Percentiles rank a stretch among this genome's conserved stretches.
phyloP scores from a whole-genome alignment of 768 basidiomycete genomes.

The Russula emetica region DNA sequence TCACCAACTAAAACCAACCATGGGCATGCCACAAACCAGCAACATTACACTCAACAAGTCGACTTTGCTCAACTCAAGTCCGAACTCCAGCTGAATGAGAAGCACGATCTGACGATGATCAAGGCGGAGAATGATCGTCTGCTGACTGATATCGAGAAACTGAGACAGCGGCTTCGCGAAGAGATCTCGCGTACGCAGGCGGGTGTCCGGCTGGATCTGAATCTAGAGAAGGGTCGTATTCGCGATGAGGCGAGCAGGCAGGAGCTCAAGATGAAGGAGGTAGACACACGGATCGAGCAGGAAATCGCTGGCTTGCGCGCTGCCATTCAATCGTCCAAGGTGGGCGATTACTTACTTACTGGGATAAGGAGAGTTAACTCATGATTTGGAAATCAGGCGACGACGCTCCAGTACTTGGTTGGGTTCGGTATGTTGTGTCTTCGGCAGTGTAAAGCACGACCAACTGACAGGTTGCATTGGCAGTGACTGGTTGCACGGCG shows the following conservation, averaged over 20 bases:
- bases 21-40: constrained; percentile 41
- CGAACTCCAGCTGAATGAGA: constrained; percentile 92
- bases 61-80: constrained; percentile 97
- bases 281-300: constrained; percentile 94
- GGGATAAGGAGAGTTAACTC: constrained; percentile 3
- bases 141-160: constrained; percentile 83
- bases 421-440: constrained; percentile 62
- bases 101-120: constrained; percentile 92
- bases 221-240: constrained; percentile 94
- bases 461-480: constrained; percentile 23
- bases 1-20: background rate
- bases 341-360: constrained; percentile 33
- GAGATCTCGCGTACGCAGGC: constrained; percentile 90
- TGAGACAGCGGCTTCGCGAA: constrained; percentile 89
- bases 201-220: constrained; percentile 90
- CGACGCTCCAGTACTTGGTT: constrained; percentile 81
- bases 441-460: background rate
- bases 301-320: constrained; percentile 87
- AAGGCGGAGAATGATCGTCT: constrained; percentile 97
- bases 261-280: constrained; percentile 95
- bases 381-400: constrained; percentile 47
- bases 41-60: constrained; percentile 92
- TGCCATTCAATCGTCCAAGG: constrained; percentile 81
- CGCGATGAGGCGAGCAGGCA: constrained; percentile 88
- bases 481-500: constrained; percentile 83